These are phyloP conservation scores for Cryptococcus amylolentus DNA, from an alignment of 1,284 basidiomycete genomes.

Conservation along the genomic window DNA sequence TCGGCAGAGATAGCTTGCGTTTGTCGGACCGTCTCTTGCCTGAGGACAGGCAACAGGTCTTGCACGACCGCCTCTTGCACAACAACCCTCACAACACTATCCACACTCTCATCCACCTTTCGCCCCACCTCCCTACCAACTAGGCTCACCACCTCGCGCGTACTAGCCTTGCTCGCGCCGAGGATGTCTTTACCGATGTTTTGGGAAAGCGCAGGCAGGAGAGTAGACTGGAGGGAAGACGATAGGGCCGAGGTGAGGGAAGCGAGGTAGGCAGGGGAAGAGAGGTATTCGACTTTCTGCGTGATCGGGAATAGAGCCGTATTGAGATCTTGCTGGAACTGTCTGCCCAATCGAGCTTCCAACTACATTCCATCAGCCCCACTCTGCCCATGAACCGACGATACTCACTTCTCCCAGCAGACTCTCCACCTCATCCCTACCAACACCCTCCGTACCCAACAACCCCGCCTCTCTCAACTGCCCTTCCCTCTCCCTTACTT, in stretches of 20 bases:
- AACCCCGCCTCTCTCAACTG: too few relatives aligned
- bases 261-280: too few relatives aligned
- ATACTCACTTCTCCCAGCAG: not conserved
- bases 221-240: conserved; percentile 20
- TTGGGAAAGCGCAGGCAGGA: conserved; percentile 16
- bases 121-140: conserved; percentile 25
- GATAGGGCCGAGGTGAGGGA: conserved; percentile 13
- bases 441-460: too few relatives aligned
- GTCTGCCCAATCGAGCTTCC: not conserved
- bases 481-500: too few relatives aligned
- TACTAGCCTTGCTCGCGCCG: conserved; percentile 20
- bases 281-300: too few relatives aligned
- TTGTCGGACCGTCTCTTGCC: conserved; percentile 15
- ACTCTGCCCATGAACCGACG: not conserved
- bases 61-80: conserved; percentile 25
- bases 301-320: conserved; percentile 16
- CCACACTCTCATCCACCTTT: conserved; percentile 21
- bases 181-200: conserved; percentile 21
- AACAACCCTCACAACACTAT: conserved; percentile 28
- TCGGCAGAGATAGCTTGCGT: conserved; percentile 33
- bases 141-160: conserved; percentile 27
- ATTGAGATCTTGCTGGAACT: conserved; percentile 12
- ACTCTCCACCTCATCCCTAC: too few relatives aligned
- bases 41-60: conserved; percentile 30
- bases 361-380: not conserved